Evolutionary conservation across 1,284 basidiomycete species (phyloP).

Genomic region (Leccinum pallidistipes): DNA sequence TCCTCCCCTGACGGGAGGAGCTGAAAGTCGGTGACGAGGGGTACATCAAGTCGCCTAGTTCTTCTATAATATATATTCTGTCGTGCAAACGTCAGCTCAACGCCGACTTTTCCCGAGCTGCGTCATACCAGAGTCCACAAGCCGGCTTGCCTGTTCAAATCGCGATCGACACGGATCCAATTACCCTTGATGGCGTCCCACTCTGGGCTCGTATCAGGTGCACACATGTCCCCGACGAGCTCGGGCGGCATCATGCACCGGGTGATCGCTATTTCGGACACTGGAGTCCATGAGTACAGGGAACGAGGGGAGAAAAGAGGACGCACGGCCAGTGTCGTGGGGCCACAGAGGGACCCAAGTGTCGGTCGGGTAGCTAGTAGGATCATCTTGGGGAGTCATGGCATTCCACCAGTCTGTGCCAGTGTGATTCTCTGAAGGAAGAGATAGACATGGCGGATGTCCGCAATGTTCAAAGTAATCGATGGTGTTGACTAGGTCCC

Average conservation of each 20-base stretch:
- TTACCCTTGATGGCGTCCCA: constrained; percentile 79
- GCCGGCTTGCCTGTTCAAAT: constrained; percentile 71
- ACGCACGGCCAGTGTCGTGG: constrained; percentile 80
- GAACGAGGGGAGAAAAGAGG: background rate
- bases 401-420: constrained; percentile 76
- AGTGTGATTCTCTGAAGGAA: no score
- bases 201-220: constrained; percentile 67
- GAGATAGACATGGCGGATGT: background rate
- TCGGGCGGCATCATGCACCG: constrained; percentile 70
- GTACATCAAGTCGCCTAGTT: constrained; percentile 75
- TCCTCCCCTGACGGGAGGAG: constrained; percentile 53
- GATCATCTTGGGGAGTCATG: constrained; percentile 38
- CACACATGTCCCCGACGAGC: constrained; percentile 58
- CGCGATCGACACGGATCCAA: constrained; percentile 83
- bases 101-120: constrained; percentile 17
- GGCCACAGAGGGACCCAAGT: constrained; percentile 79
- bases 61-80: constrained; percentile 84
- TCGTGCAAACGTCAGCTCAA: background rate
- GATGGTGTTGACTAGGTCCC: constrained; percentile 58
- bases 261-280: constrained; percentile 77
- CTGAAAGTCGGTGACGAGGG: constrained; percentile 62
- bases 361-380: constrained; percentile 74
- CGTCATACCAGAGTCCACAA: constrained; percentile 55
- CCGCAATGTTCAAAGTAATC: background rate
- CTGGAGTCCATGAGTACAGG: constrained; percentile 36